A percentile compares a stretch with the other conserved stretches of the same genome.
Conservation (phyloP, 352 stramenopile species). For the Pythium aristosporum region DNA sequence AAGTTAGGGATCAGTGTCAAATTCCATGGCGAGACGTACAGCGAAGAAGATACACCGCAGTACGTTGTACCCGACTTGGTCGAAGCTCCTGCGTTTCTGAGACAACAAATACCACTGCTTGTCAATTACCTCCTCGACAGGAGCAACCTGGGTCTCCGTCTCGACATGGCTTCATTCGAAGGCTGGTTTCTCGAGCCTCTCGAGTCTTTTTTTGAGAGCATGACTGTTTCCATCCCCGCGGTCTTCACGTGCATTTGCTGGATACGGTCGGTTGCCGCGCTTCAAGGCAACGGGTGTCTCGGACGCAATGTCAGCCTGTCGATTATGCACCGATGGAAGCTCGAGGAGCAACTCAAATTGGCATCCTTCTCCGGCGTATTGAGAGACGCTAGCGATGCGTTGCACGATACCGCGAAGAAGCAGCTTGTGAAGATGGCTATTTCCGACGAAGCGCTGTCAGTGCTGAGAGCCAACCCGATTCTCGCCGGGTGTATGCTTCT, state of each 20-base stretch:
- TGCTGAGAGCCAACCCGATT: neutral
- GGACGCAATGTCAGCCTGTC: neutral
- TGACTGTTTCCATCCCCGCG: neutral
- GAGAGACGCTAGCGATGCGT: slow-evolving; percentile 8
- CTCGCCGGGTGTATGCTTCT: neutral
- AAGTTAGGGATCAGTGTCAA: neutral
- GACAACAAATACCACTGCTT: slow-evolving; percentile 13
- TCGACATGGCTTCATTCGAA: neutral
- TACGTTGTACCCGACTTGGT: neutral
- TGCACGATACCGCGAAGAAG: too few species aligned
- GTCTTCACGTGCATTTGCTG: slow-evolving; percentile 20
- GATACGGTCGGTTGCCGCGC: slow-evolving; percentile 2
- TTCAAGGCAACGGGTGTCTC: neutral
- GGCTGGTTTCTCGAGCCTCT: slow-evolving; percentile 1
- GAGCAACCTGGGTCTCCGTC: neutral
- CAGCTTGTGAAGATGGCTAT: too few species aligned
- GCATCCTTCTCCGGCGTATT: neutral
- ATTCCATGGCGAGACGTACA: slow-evolving; percentile 11
- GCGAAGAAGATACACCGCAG: slow-evolving; percentile 14
- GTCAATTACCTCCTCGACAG: slow-evolving; percentile 4
- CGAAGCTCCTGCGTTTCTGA: neutral
- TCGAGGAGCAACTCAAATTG: slow-evolving; percentile 19
- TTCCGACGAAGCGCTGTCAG: too few species aligned
- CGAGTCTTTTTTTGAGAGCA: neutral
- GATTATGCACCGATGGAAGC: neutral